Evolutionary conservation across 768 basidiomycete genomes (phyloP).

Genomic region (Sporobolomyces roseus): DNA sequence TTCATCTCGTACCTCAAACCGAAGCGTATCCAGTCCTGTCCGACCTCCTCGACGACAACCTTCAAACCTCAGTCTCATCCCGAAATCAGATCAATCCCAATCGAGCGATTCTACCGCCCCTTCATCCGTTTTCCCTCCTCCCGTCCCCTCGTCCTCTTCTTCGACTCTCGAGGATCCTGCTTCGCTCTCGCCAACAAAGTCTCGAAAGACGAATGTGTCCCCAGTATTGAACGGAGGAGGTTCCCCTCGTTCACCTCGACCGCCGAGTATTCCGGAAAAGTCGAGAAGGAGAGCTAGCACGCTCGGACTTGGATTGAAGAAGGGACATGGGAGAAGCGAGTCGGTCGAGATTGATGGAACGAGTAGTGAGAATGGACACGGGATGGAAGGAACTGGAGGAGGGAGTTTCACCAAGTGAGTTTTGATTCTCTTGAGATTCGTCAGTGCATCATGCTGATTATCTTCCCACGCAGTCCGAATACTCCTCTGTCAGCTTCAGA

Average conservation of each 20-base stretch:
- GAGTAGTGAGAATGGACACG: background rate
- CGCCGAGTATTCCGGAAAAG: slow-evolving; percentile 26
- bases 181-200: background rate
- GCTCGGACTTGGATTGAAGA: background rate
- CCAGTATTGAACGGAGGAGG: background rate
- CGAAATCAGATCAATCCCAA: background rate
- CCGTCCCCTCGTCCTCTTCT: background rate
- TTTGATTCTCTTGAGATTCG: background rate
- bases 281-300: slow-evolving; percentile 14
- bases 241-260: slow-evolving; percentile 14
- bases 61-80: slow-evolving; percentile 1
- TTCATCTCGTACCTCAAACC: slow-evolving; percentile 8
- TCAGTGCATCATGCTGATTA: background rate
- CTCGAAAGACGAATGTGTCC: background rate
- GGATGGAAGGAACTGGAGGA: background rate
- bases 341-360: no score
- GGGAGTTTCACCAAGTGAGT: background rate
- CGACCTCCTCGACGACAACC: slow-evolving; percentile 10
- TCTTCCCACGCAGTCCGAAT: background rate
- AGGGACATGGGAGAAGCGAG: background rate
- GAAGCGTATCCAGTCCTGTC: slow-evolving; percentile 5
- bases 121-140: background rate
- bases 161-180: background rate
- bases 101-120: background rate
- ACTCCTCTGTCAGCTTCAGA: slow-evolving; percentile 14